Evolutionary conservation across 164 flowering plant genomes (phyloP).

Genomic region (Aristolochia contorta): DNA sequence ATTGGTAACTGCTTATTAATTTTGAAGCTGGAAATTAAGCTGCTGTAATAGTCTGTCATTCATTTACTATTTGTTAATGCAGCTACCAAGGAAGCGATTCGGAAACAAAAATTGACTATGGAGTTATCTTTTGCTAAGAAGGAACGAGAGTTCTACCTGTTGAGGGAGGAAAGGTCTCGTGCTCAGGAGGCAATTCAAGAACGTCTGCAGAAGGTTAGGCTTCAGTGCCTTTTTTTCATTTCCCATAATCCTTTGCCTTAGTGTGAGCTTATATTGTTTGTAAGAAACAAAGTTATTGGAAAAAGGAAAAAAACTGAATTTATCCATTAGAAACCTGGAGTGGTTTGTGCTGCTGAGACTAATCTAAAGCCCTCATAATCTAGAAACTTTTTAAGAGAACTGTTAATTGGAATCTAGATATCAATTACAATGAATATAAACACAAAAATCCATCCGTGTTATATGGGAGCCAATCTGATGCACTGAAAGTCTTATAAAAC

Average conservation of each 20-base stretch:
- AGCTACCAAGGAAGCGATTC: conserved; percentile 63
- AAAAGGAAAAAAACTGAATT: background rate
- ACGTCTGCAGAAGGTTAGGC: conserved; percentile 53
- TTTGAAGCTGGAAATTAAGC: too few relatives aligned
- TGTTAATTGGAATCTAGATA: background rate
- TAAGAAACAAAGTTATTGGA: background rate
- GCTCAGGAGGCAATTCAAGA: conserved; percentile 53
- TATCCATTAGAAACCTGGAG: background rate
- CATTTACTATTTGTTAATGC: conserved; percentile 8
- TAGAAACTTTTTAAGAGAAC: too few relatives aligned
- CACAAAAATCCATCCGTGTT: too few relatives aligned
- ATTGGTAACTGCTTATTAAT: conserved; percentile 33
- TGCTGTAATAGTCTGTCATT: background rate
- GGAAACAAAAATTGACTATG: conserved; percentile 73
- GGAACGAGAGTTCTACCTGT: conserved; percentile 66
- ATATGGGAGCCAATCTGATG: too few relatives aligned
- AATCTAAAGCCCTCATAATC: background rate
- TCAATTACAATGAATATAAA: too few relatives aligned
- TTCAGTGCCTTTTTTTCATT: background rate
- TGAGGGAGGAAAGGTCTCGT: conserved; percentile 60
- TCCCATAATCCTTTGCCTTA: background rate
- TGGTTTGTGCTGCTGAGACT: background rate
- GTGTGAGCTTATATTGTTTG: background rate
- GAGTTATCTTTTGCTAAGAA: conserved; percentile 81
- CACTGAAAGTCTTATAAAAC: too few relatives aligned